Evolutionary conservation across 345 rosid genomes (phyloP), one percentile per base, ranked within the genome.

Genomic region (Linum trigynum): DNA sequence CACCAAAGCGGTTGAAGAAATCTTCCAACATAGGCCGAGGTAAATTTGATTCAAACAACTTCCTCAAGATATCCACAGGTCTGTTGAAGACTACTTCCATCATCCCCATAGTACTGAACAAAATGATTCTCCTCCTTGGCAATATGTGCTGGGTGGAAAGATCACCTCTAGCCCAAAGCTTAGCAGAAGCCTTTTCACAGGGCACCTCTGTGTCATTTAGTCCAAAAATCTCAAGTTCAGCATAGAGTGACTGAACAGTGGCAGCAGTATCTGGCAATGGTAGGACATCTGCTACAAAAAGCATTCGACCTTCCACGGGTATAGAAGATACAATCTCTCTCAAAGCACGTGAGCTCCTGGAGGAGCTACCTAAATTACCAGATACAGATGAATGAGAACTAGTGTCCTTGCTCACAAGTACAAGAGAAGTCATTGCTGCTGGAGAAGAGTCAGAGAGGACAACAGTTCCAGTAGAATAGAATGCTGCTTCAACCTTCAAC

Each of bases 41-140:
- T 8, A 89, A 77, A 69, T 79, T 90, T 69, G 91, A 83, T 75
- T 94, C 97, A 56, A 94, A 75, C 77, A 94, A 81, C 82, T 83
- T 86, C 77, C 95, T 87, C 71, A 94, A 72, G 69, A 94, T 85
- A 77, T 94, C 99, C 48, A 94, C 90, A 59, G 97, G 97, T 72
- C 99, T 82, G 83, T 94, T 94, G 65, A 90, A 88, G 69, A 80
- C 87, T n/a, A 94, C 85, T 79, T 90, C 99, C 91, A 83, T 85
- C 92, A 90, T 84, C 74, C 97, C 99, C 96, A 90, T 88, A 67
- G 99, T 94, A 62, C 95, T 86, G 81, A 94, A 94, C 72, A 90
- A 67, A 58, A 90, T 83, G 65, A 88, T 69, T 79, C 86, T 94
- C 72, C 95, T 81, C 79, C 95, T 84, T 38, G 99, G 99, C 72